Conservation (phyloP, 371 early-diverging fungal genomes). For the Syncephalastrum monosporum region DNA sequence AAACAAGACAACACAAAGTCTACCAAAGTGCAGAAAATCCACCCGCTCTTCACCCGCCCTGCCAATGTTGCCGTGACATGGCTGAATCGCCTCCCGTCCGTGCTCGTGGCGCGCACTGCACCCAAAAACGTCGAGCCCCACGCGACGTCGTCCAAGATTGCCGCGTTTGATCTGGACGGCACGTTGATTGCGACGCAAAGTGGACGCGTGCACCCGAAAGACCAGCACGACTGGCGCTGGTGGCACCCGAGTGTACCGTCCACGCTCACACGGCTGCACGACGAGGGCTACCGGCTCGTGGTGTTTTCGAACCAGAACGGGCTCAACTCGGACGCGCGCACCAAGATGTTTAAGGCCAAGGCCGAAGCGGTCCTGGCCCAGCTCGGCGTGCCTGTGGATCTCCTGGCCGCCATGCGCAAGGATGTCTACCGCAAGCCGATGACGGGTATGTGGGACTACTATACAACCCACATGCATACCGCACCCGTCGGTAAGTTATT, state of each 20-base stretch:
- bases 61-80: constrained; percentile 7
- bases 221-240: constrained; percentile 81
- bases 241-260: constrained; percentile 54
- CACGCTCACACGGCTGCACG: constrained; percentile 50
- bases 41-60: constrained; percentile 15
- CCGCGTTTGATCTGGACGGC: constrained; percentile 84
- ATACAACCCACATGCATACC: constrained; percentile 40
- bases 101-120: constrained; percentile 16
- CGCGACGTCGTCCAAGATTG: constrained; percentile 49
- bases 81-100: constrained; percentile 12
- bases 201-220: constrained; percentile 61
- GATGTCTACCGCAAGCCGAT: constrained; percentile 83
- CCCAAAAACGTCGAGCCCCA: constrained; percentile 7
- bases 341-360: constrained; percentile 54
- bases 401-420: constrained; percentile 66
- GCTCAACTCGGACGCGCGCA: constrained; percentile 36
- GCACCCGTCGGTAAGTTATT: constrained; percentile 34
- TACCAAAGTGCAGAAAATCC: constrained; percentile 5
- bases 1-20: neutral
- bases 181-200: constrained; percentile 74
- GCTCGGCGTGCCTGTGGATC: constrained; percentile 46
- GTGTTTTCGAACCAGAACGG: constrained; percentile 78
- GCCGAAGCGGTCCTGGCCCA: constrained; percentile 41
- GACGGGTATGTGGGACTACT: constrained; percentile 83
- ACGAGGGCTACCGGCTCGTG: constrained; percentile 69